Percentiles rank a stretch among this genome's conserved stretches.
These are phyloP conservation scores for Lactifluus rugatus DNA, from an alignment of 768 basidiomycete genomes.

Conservation along the genomic window DNA sequence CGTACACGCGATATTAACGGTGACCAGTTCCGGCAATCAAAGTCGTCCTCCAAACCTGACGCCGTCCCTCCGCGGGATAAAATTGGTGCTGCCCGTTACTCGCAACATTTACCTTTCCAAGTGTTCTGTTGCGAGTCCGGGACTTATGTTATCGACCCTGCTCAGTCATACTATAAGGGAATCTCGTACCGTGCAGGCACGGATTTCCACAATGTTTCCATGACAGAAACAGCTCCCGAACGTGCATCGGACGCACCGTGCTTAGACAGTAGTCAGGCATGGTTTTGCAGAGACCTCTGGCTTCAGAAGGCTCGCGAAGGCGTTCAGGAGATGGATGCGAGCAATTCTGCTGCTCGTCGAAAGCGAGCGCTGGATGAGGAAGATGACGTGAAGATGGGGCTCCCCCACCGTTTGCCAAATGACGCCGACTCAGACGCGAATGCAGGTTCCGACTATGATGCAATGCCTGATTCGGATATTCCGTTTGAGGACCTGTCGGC, in stretches of 20 bases:
- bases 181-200: constrained; percentile 75
- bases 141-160: constrained; percentile 92
- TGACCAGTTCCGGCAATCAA: constrained; percentile 95
- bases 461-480: constrained; percentile 59
- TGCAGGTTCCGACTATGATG: constrained; percentile 81
- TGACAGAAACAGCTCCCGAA: constrained; percentile 40
- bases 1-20: constrained; percentile 96
- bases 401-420: constrained; percentile 22
- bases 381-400: constrained; percentile 24
- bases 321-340: constrained; percentile 41
- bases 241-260: constrained; percentile 78
- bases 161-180: constrained; percentile 90
- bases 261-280: constrained; percentile 92
- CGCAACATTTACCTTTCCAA: constrained; percentile 92
- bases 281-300: constrained; percentile 98
- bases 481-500: constrained; percentile 23
- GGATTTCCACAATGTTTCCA: constrained; percentile 73
- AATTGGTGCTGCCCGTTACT: constrained; percentile 72
- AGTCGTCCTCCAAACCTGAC: constrained; percentile 83
- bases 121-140: constrained; percentile 99
- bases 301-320: constrained; percentile 75
- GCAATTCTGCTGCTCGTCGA: constrained; percentile 16
- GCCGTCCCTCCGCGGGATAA: constrained; percentile 88
- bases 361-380: constrained; percentile 28
- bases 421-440: constrained; percentile 61